Evolutionary conservation across 1,284 basidiomycete genomes (phyloP).

Genomic region (Rhodotorula mucilaginosa): DNA sequence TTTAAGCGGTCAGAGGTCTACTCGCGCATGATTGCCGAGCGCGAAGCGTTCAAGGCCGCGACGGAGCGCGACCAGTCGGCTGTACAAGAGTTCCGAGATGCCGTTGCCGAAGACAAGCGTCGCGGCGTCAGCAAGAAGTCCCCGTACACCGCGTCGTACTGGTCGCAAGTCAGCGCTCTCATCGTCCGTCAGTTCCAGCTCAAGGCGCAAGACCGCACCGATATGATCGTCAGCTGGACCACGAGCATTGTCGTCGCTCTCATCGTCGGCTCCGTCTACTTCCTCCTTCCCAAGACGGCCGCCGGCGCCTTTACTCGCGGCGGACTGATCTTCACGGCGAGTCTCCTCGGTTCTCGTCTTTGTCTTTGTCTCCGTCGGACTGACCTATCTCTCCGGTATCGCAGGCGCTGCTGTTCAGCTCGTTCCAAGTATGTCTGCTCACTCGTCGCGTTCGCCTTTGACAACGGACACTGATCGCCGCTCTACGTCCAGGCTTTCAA

Average conservation of each 20-base stretch:
- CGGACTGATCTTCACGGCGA: slow-evolving; percentile 64
- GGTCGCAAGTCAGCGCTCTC: slow-evolving; percentile 68
- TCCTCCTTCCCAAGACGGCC: slow-evolving; percentile 66
- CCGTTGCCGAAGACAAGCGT: slow-evolving; percentile 68
- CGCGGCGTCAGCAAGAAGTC: slow-evolving; percentile 76
- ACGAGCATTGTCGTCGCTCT: slow-evolving; percentile 60
- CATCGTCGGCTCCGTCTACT: slow-evolving; percentile 59
- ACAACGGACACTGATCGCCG: slow-evolving; percentile 56
- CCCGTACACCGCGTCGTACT: slow-evolving; percentile 79
- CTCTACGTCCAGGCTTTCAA: slow-evolving; percentile 63
- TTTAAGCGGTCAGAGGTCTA: slow-evolving; percentile 61
- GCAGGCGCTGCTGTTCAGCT: slow-evolving; percentile 62
- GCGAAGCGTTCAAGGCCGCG: slow-evolving; percentile 61
- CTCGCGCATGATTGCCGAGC: slow-evolving; percentile 55
- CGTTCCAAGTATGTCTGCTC: slow-evolving; percentile 49
- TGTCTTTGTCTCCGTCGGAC: no score
- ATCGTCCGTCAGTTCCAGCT: slow-evolving; percentile 70
- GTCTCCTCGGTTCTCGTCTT: background rate
- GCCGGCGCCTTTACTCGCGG: slow-evolving; percentile 83
- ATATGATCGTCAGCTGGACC: slow-evolving; percentile 56
- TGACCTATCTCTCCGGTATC: no score
- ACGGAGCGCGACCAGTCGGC: slow-evolving; percentile 62
- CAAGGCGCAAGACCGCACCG: slow-evolving; percentile 76
- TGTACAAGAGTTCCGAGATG: slow-evolving; percentile 60
- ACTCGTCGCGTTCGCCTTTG: no score